Percentiles rank a stretch among this genome's conserved stretches.
phyloP scores from a whole-genome alignment of 2,329 filamentous ascomycete genomes.

The Diatrype stigma region DNA sequence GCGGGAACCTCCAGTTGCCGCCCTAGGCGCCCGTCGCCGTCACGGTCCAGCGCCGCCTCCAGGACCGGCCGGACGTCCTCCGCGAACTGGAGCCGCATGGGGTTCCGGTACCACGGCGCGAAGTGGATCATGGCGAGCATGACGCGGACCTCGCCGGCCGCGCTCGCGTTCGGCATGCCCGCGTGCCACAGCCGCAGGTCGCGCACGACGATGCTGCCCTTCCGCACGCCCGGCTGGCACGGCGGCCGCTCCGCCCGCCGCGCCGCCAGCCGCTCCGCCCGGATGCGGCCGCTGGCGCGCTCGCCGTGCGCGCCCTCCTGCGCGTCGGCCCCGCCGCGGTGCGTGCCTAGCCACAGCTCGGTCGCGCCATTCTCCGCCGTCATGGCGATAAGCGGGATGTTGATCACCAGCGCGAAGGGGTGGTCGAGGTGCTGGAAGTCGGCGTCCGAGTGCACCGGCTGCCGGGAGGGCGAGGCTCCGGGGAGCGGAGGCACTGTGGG shows the following conservation, averaged over 20 bases:
- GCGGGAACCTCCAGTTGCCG: constrained; percentile 45
- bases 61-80: constrained; percentile 45
- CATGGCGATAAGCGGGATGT: constrained; percentile 48
- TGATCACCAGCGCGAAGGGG: constrained; percentile 53
- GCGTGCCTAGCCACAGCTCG: constrained; percentile 57
- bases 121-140: constrained; percentile 61
- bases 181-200: constrained; percentile 62
- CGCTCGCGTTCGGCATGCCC: constrained; percentile 53
- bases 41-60: constrained; percentile 25
- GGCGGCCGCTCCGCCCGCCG: constrained; percentile 36
- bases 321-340: constrained; percentile 30
- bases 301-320: constrained; percentile 50
- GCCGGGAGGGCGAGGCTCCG: constrained; percentile 35
- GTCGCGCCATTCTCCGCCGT: constrained; percentile 51
- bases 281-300: constrained; percentile 48
- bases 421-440: constrained; percentile 52
- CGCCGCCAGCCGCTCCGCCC: constrained; percentile 33
- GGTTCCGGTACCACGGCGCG: constrained; percentile 53
- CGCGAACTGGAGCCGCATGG: constrained; percentile 51
- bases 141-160: constrained; percentile 41
- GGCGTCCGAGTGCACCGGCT: constrained; percentile 57
- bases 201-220: constrained; percentile 53
- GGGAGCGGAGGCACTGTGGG: constrained; percentile 47
- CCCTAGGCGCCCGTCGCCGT: constrained; percentile 10
- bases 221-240: constrained; percentile 46